These are phyloP conservation scores for Mucuna pruriens DNA, from an alignment of 306 rosid genomes.

Conservation along the genomic window DNA sequence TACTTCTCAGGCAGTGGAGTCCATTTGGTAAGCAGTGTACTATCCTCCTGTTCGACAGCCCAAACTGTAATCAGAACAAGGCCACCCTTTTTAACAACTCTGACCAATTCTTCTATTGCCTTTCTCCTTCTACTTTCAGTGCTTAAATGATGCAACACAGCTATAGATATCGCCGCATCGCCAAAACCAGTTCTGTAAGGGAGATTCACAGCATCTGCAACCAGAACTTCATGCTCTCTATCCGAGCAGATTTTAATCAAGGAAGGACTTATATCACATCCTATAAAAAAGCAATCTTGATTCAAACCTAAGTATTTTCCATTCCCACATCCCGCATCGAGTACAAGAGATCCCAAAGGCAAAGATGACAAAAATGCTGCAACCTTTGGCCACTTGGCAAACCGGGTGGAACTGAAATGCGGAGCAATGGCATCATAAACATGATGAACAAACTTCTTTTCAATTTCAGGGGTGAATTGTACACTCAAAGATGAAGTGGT, in stretches of 20 bases:
- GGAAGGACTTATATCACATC: conserved; percentile 86
- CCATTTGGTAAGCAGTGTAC: conserved; percentile 73
- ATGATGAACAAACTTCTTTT: conserved; percentile 83
- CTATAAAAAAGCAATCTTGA: conserved; percentile 69
- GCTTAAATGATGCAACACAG: conserved; percentile 92
- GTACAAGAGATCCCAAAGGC: conserved; percentile 72
- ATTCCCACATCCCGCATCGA: conserved; percentile 97
- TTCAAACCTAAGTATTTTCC: conserved; percentile 83
- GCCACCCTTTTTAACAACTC: conserved; percentile 93
- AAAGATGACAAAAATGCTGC: conserved; percentile 76
- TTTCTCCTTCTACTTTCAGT: conserved; percentile 80
- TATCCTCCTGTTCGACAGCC: conserved; percentile 97
- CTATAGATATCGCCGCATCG: conserved; percentile 91
- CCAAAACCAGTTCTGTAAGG: conserved; percentile 88
- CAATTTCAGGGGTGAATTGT: conserved; percentile 82
- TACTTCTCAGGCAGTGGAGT: conserved; percentile 77
- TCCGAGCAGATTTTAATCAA: conserved; percentile 80
- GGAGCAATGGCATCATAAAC: conserved; percentile 98
- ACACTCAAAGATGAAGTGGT: conserved; percentile 48
- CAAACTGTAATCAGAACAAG: conserved; percentile 89
- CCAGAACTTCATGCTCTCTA: conserved; percentile 86
- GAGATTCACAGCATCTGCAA: conserved; percentile 87
- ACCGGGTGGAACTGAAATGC: conserved; percentile 88
- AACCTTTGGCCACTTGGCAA: conserved; percentile 96
- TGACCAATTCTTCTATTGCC: conserved; percentile 86